phyloP scores from a whole-genome alignment of 306 rosid genomes.

The Betula pendula region DNA sequence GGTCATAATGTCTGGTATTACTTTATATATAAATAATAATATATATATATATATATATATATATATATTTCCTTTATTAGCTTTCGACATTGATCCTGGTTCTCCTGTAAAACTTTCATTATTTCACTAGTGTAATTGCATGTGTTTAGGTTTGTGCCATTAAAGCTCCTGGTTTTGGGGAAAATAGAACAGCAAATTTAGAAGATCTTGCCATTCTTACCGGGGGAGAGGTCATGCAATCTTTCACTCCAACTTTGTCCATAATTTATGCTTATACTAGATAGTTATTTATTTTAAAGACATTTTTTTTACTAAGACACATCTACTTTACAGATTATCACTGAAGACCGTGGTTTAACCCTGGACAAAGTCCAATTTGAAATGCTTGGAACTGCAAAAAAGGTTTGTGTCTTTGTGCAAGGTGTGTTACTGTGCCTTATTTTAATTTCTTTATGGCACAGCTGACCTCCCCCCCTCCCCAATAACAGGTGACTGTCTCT shows the following conservation, averaged over 20 bases:
- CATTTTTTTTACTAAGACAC: background rate
- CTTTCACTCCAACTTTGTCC: background rate
- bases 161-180: conserved; percentile 99
- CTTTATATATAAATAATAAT: background rate
- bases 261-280: background rate
- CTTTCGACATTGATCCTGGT: conserved; percentile 11
- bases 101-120: conserved; percentile 18
- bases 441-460: conserved; percentile 1
- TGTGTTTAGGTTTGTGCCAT: conserved; percentile 83
- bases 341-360: conserved; percentile 72
- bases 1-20: background rate
- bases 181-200: conserved; percentile 74
- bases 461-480: background rate
- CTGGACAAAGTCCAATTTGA: conserved; percentile 78
- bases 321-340: conserved; percentile 56
- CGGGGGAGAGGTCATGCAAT: conserved; percentile 83
- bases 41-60: too few relatives aligned
- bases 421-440: background rate
- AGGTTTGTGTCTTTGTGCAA: conserved; percentile 49
- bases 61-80: background rate
- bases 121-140: conserved; percentile 24
- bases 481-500: conserved; percentile 69
- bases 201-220: conserved; percentile 87
- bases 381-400: conserved; percentile 88
- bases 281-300: background rate